These are phyloP conservation scores for Fusarium falciforme DNA, from an alignment of 2,329 filamentous ascomycete genomes.

Conservation along the genomic window DNA sequence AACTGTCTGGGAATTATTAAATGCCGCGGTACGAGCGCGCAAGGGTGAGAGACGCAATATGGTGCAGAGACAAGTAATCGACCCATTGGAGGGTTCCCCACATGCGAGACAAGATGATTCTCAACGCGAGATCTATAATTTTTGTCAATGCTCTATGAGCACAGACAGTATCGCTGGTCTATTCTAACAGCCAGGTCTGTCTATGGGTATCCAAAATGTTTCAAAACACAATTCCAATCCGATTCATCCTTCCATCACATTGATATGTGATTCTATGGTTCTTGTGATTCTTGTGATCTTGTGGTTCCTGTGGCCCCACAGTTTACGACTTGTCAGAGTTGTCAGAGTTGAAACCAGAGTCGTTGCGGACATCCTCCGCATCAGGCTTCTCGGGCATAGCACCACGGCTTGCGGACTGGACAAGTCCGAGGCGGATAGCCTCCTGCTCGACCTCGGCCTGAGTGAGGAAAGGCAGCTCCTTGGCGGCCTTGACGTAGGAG, in stretches of 20 bases:
- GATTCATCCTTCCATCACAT: background rate
- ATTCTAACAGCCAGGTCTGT: background rate
- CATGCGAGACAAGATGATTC: background rate
- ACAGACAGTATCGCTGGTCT: background rate
- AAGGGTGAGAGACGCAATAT: background rate
- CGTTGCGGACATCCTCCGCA: constrained; percentile 28
- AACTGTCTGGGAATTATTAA: background rate
- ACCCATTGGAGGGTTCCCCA: background rate
- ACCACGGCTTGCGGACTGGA: constrained; percentile 21
- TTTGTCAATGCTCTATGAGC: background rate
- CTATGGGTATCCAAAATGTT: background rate
- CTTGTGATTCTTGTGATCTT: background rate
- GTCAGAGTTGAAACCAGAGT: constrained; percentile 33
- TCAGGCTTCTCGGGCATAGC: constrained; percentile 34
- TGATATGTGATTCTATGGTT: background rate
- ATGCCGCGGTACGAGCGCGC: background rate
- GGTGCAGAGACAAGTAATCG: background rate
- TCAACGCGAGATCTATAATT: background rate
- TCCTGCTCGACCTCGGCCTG: constrained; percentile 65
- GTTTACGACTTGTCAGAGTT: constrained; percentile 35
- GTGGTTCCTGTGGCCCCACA: background rate
- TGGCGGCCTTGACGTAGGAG: constrained; percentile 68
- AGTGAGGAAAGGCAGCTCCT: constrained; percentile 65
- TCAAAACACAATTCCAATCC: background rate
- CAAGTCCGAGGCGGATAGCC: constrained; percentile 42